Conservation (phyloP, 2,329 filamentous ascomycete species). For the Ophiostoma fasciatum region DNA sequence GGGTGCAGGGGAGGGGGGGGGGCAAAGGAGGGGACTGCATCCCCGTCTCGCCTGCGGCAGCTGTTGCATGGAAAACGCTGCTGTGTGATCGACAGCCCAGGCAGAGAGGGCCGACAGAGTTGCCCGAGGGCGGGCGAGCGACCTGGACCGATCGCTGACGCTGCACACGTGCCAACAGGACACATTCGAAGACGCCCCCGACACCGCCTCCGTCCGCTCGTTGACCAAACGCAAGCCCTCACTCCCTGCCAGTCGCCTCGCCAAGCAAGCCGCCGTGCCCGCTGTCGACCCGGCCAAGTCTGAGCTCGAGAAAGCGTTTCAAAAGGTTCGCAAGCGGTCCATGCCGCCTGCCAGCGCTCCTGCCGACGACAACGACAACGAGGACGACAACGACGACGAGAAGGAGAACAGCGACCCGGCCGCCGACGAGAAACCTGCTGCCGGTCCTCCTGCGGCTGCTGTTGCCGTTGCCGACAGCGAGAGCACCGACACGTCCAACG, state of each 20-base stretch:
- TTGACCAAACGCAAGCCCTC: slow-evolving; percentile 36
- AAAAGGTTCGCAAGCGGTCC: slow-evolving; percentile 8
- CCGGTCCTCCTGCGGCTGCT: background rate
- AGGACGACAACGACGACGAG: slow-evolving; percentile 15
- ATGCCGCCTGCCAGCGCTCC: background rate
- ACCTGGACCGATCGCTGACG: slow-evolving; percentile 6
- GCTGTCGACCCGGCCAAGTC: slow-evolving; percentile 14
- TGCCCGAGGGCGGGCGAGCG: too few relatives aligned
- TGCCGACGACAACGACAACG: slow-evolving; percentile 7
- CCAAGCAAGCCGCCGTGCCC: slow-evolving; percentile 15
- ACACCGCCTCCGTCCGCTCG: slow-evolving; percentile 49
- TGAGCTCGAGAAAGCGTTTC: slow-evolving; percentile 15
- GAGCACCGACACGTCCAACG: slow-evolving; percentile 2
- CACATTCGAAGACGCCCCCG: slow-evolving; percentile 70
- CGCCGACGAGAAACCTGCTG: slow-evolving; percentile 10
- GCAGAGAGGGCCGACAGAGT: too few relatives aligned
- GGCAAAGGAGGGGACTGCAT: too few relatives aligned
- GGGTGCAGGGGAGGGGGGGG: too few relatives aligned
- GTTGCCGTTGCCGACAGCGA: background rate
- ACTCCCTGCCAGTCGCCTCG: slow-evolving; percentile 12
- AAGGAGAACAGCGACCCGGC: slow-evolving; percentile 15
- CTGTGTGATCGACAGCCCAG: too few relatives aligned
- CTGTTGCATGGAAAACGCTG: too few relatives aligned
- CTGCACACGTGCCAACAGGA: slow-evolving; percentile 33
- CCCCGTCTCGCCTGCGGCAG: too few relatives aligned